A percentile compares a stretch with the other conserved stretches of the same genome.
Evolutionary conservation across 225 moss, liverwort and hornwort genomes (phyloP).

Genomic region (Physcomitrellopsis africana): DNA sequence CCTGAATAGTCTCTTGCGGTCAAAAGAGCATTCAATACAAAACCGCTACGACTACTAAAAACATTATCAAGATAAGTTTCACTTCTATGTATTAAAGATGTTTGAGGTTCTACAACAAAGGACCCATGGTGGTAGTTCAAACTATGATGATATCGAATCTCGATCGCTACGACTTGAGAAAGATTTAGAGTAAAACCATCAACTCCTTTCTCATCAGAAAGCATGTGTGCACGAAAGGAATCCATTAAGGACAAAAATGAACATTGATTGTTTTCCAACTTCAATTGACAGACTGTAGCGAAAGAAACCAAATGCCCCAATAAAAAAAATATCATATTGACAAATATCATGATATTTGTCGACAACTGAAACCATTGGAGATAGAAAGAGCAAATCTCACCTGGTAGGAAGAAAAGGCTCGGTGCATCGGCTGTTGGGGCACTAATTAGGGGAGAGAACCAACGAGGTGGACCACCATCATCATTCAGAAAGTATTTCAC

Average conservation of each 20-base stretch:
- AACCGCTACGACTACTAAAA: too few species aligned
- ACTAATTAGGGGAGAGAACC: conserved; percentile 28
- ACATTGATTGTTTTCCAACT: too few species aligned
- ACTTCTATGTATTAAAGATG: neutral
- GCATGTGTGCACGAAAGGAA: neutral
- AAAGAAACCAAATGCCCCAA: neutral
- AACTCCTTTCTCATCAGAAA: neutral
- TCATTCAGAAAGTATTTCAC: conserved; percentile 26
- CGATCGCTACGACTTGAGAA: too few species aligned
- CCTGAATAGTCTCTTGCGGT: neutral
- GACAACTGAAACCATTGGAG: neutral
- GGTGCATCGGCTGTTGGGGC: conserved; percentile 20
- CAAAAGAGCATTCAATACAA: neutral
- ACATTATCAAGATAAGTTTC: neutral
- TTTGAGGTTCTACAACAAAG: neutral
- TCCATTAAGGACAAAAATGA: neutral
- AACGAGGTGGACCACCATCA: conserved; percentile 31
- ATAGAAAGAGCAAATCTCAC: neutral
- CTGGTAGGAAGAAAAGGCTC: conserved; percentile 27
- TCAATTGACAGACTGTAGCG: neutral
- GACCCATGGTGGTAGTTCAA: too few species aligned
- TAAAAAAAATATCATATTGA: too few species aligned
- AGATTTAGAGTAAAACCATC: too few species aligned
- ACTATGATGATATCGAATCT: too few species aligned
- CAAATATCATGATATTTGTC: neutral